Evolutionary conservation across 1,284 basidiomycete species (phyloP).

Genomic region (Exobasidium cylindrosporum): DNA sequence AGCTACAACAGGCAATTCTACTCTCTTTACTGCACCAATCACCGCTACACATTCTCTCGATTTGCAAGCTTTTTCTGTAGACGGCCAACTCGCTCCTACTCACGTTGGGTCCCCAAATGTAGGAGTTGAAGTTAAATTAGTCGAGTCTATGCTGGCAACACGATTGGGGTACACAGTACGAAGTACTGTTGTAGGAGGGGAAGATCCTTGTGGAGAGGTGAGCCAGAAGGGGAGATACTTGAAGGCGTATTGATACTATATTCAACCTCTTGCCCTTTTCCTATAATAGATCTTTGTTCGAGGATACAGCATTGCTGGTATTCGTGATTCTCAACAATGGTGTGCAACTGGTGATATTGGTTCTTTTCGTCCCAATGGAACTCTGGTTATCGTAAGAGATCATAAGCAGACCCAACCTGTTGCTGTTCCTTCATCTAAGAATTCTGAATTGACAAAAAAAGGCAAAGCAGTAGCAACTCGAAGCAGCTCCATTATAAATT

Average conservation of each 20-base stretch:
- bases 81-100: constrained; percentile 12
- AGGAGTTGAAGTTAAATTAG: constrained; percentile 45
- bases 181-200: not conserved
- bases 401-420: constrained; percentile 17
- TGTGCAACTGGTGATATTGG: constrained; percentile 39
- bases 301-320: constrained; percentile 10
- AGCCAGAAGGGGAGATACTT: not conserved
- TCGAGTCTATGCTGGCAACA: constrained; percentile 26
- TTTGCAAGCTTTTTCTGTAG: constrained; percentile 43
- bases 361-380: constrained; percentile 47
- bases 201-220: constrained; percentile 14
- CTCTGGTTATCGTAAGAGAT: constrained; percentile 41
- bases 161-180: not conserved
- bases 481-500: not conserved
- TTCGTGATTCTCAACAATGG: constrained; percentile 25
- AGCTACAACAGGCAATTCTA: not conserved
- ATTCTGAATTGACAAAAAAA: not conserved
- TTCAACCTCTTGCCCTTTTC: not conserved
- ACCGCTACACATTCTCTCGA: constrained; percentile 44
- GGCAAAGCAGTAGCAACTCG: not conserved
- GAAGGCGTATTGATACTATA: not conserved
- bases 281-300: constrained; percentile 8
- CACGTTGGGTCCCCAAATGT: constrained; percentile 51
- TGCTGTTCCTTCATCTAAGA: not conserved
- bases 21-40: constrained; percentile 32